Evolutionary conservation across 352 stramenopile species (phyloP).

Genomic region (Pythium pyrilobum): DNA sequence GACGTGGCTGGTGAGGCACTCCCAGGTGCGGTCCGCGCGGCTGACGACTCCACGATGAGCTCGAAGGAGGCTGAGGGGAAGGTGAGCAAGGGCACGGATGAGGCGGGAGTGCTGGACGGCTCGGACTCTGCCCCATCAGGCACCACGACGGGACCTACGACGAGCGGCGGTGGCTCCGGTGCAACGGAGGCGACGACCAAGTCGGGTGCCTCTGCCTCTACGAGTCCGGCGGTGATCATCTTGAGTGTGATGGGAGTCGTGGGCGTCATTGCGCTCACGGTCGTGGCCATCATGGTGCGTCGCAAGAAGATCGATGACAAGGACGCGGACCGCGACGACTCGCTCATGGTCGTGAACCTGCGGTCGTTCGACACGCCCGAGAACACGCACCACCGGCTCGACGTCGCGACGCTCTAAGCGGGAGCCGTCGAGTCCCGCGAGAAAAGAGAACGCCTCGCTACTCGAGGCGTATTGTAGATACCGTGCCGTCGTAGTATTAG

Average conservation of each 20-base stretch:
- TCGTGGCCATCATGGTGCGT: slow-evolving; percentile 9
- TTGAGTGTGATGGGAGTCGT: background rate
- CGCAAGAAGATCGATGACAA: slow-evolving; percentile 19
- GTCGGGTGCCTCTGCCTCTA: background rate
- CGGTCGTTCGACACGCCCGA: slow-evolving; percentile 13
- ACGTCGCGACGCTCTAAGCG: too few species aligned
- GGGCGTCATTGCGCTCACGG: slow-evolving; percentile 4
- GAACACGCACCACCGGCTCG: background rate
- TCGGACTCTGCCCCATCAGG: background rate
- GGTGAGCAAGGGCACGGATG: background rate
- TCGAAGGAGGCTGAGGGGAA: slow-evolving; percentile 1
- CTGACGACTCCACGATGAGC: slow-evolving; percentile 5
- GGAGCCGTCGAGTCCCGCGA: too few species aligned
- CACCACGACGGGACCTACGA: background rate
- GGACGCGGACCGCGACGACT: slow-evolving; percentile 12
- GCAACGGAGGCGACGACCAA: slow-evolving; percentile 4
- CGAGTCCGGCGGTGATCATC: slow-evolving; percentile 8
- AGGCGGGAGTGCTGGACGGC: slow-evolving; percentile 5
- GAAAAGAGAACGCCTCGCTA: too few species aligned
- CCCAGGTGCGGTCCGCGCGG: background rate
- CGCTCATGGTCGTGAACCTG: slow-evolving; percentile 13
- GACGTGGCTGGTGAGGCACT: too few species aligned
- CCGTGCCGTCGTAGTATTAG: too few species aligned
- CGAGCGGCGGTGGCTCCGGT: slow-evolving; percentile 1
- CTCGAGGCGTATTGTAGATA: too few species aligned